Base-by-base conservation (phyloP, 2,329 filamentous ascomycete genomes). In the Drechslerella dactyloides region DNA sequence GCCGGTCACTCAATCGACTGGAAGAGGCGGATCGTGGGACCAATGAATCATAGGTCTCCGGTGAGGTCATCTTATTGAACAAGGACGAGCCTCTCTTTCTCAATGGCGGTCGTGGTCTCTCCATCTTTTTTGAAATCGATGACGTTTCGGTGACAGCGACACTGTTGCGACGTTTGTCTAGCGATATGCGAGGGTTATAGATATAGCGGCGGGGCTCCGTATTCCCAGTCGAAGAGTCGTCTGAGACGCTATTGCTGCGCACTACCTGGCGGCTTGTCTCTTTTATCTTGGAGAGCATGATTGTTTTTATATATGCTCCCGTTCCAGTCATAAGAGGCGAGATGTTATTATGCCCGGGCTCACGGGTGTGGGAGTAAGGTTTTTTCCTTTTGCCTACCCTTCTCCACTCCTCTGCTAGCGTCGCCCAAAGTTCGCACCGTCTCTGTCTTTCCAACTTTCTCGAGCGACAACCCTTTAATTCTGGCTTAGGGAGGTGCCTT, bases 401-500 rank as follows among this genome's bases (percentile, higher is more conserved):
- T 56, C 44, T 66, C 59, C 59, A 59, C 53, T 19, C 35, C 35
- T 54, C 58, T 48, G 19, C 65, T 70, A 70, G 65, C 48, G 51
- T 56, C 44, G 58, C 59, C 65, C 65, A 70, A 70, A 58, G 46
- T 48, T 48, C 44, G 44, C 44, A 23, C 11, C 19, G 15, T 48
- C 57, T 51, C 48, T 55, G 35, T 63, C 51, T 48, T 48, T 48
- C 11, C 44, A 48, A 48, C 44, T 48, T 15, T 15, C 50, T 69
- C 61, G 64, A 56, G 40, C 51, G 56, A 52, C 42, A 42, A 54
- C 64, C 64, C 64, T 70, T 70, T 62, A 59, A 63, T 63, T 63
- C 59, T 64, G 58, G 65, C 58, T 70, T 63, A 70, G 66, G 65
- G 68, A 72, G 68, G 68, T 70, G 65, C 58, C 64, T 60, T n/a